Conservation (phyloP, 1,139 yeast genomes). For the Sporopachydermia cereana region DNA sequence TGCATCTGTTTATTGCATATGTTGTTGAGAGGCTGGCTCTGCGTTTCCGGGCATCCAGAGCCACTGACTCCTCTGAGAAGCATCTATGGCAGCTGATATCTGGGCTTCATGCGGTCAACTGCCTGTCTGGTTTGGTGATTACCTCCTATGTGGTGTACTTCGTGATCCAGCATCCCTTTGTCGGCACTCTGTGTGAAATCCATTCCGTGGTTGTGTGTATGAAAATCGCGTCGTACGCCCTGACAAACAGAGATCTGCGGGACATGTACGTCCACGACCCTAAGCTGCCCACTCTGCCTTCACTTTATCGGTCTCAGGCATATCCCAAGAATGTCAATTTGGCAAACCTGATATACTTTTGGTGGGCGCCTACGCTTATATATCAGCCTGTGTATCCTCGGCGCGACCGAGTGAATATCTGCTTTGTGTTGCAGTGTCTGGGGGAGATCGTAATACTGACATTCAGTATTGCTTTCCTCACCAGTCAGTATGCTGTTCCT, state of each 20-base stretch:
- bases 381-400: conserved; percentile 36
- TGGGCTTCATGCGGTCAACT: conserved; percentile 24
- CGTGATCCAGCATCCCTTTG: conserved; percentile 27
- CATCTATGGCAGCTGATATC: conserved; percentile 24
- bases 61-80: conserved; percentile 10
- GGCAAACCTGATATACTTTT: conserved; percentile 25
- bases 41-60: conserved; percentile 8
- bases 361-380: conserved; percentile 35
- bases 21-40: conserved; percentile 23
- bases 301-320: conserved; percentile 21
- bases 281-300: conserved; percentile 19
- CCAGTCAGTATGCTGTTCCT: conserved; percentile 32
- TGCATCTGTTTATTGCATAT: conserved; percentile 26
- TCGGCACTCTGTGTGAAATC: conserved; percentile 31
- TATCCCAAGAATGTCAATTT: conserved; percentile 31
- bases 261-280: conserved; percentile 19
- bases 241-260: conserved; percentile 32
- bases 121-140: conserved; percentile 20
- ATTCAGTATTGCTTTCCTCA: conserved; percentile 25
- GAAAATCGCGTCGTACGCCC: conserved; percentile 31
- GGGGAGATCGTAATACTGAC: conserved; percentile 24
- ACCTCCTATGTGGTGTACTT: conserved; percentile 25
- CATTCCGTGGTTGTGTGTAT: conserved; percentile 30
- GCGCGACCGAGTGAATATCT: conserved; percentile 20
- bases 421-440: conserved; percentile 23